A percentile compares a stretch with the other conserved stretches of the same genome.
Conservation (phyloP, 202 grass and related monocot species). For the Cymbopogon flexuosus region DNA sequence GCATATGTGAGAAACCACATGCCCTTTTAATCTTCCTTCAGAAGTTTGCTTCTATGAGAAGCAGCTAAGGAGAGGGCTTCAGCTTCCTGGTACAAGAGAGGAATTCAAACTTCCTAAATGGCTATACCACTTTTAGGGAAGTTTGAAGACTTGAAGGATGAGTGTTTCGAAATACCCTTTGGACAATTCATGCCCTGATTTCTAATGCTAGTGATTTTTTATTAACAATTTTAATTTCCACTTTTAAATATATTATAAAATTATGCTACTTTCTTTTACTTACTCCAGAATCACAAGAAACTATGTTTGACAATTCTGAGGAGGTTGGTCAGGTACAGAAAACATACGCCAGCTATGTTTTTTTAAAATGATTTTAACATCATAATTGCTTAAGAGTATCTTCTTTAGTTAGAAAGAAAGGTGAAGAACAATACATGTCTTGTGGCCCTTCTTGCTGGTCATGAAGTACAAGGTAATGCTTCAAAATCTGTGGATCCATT, state of each 20-base stretch:
- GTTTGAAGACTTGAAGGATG: too few relatives aligned
- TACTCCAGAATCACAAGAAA: too few relatives aligned
- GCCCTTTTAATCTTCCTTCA: background rate
- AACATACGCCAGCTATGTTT: conserved; percentile 7
- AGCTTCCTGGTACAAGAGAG: background rate
- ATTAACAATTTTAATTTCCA: too few relatives aligned
- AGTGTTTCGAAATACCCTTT: too few relatives aligned
- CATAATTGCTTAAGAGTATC: background rate
- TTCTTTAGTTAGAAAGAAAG: conserved; percentile 1
- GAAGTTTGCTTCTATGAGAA: background rate
- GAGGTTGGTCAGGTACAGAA: conserved; percentile 2
- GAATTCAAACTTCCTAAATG: background rate
- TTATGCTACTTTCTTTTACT: too few relatives aligned
- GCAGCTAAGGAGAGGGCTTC: background rate
- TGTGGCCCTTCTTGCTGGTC: conserved; percentile 87
- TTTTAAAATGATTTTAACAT: conserved; percentile 21
- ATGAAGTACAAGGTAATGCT: conserved; percentile 92
- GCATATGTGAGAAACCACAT: background rate
- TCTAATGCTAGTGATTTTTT: too few relatives aligned
- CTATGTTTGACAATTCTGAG: background rate
- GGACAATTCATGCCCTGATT: too few relatives aligned
- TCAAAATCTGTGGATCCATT: conserved; percentile 95
- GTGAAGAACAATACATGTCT: conserved; percentile 70
- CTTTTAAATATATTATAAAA: too few relatives aligned
- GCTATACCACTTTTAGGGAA: too few relatives aligned